Conservation (phyloP, 805 yeast species). For the Millerozyma miso region DNA sequence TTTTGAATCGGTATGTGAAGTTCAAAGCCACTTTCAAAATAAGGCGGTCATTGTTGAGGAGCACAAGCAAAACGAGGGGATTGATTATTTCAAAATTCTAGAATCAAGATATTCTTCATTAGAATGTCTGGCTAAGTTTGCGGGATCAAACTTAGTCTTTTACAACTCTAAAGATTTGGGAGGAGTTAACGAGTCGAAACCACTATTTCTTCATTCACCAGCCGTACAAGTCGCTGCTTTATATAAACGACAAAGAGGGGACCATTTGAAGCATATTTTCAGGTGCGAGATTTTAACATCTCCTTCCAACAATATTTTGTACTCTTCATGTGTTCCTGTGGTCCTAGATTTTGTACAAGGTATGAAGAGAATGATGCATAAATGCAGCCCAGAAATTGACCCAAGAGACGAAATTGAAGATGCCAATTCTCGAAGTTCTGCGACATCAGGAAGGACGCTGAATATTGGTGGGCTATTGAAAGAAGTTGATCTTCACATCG, state of each 20-base stretch:
- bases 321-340: conserved; percentile 77
- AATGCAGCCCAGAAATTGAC: conserved; percentile 7
- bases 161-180: conserved; percentile 40
- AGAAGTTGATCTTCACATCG: conserved; percentile 58
- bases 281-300: conserved; percentile 56
- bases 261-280: conserved; percentile 39
- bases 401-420: neutral
- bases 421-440: conserved; percentile 1
- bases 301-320: conserved; percentile 66
- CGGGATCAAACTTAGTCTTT: conserved; percentile 62
- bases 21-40: conserved; percentile 32
- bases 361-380: conserved; percentile 44
- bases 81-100: conserved; percentile 8
- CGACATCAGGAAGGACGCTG: conserved; percentile 24
- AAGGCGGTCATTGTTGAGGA: conserved; percentile 11
- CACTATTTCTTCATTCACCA: conserved; percentile 67
- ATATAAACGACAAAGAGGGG: conserved; percentile 41
- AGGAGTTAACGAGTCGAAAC: conserved; percentile 32
- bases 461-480: conserved; percentile 40
- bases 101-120: conserved; percentile 34
- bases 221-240: conserved; percentile 56
- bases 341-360: conserved; percentile 54
- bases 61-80: conserved; percentile 4
- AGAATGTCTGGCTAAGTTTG: conserved; percentile 54
- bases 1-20: conserved; percentile 41